A percentile compares a stretch with the other conserved stretches of the same genome.
phyloP scores from a whole-genome alignment of 176 grass and related monocot species.

The Eleusine coracana region DNA sequence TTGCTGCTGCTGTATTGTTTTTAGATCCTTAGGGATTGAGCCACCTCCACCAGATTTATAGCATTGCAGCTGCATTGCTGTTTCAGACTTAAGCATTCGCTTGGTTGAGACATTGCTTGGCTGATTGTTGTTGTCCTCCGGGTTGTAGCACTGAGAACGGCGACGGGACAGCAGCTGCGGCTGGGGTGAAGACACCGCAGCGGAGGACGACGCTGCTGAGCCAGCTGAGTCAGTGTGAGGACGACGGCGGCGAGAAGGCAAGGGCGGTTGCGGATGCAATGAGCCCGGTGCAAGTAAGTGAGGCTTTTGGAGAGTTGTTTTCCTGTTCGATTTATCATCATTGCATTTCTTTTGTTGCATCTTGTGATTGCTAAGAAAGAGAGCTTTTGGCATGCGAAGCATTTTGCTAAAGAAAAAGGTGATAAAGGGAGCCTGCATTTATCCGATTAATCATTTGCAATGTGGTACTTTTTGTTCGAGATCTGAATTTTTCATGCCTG shows the following conservation, averaged over 20 bases:
- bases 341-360: constrained; percentile 43
- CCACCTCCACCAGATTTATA: constrained; percentile 46
- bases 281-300: constrained; percentile 68
- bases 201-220: constrained; percentile 60
- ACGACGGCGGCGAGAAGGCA: constrained; percentile 56
- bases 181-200: constrained; percentile 27
- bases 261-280: constrained; percentile 47
- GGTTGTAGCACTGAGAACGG: constrained; percentile 46
- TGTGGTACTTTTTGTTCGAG: constrained; percentile 32
- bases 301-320: constrained; percentile 10
- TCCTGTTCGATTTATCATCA: constrained; percentile 31
- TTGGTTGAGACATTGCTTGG: constrained; percentile 12
- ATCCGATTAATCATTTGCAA: constrained; percentile 30
- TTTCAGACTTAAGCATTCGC: constrained; percentile 26
- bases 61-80: constrained; percentile 28
- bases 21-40: constrained; percentile 39
- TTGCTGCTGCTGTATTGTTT: constrained; percentile 32
- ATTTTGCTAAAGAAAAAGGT: constrained; percentile 42
- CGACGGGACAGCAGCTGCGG: neutral
- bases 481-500: constrained; percentile 34
- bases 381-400: constrained; percentile 44
- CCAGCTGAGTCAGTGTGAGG: constrained; percentile 70
- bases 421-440: constrained; percentile 35
- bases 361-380: constrained; percentile 53
- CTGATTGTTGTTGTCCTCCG: constrained; percentile 45